Conservation (phyloP, 768 basidiomycete genomes). For the Exsudoporus frostii region DNA sequence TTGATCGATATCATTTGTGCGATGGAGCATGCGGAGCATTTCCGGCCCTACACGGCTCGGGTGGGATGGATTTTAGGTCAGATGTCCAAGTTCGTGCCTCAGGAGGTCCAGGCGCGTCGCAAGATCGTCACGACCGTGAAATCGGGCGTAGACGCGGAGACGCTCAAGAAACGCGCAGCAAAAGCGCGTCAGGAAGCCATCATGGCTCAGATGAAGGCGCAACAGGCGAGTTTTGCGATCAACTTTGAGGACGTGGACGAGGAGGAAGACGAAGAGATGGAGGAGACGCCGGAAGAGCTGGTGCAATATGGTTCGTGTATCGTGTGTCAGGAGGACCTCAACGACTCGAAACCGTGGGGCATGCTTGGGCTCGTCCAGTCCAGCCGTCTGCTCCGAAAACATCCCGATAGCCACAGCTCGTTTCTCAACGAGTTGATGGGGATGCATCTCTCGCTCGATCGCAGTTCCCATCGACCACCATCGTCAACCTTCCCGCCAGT, state of each 20-base stretch:
- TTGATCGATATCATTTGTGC: constrained; percentile 71
- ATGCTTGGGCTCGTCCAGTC: constrained; percentile 85
- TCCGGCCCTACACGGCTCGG: constrained; percentile 67
- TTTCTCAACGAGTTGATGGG: constrained; percentile 73
- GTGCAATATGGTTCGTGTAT: constrained; percentile 89
- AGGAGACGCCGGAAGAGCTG: constrained; percentile 42
- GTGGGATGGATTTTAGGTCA: constrained; percentile 71
- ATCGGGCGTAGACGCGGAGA: constrained; percentile 50
- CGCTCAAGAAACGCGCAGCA: constrained; percentile 78
- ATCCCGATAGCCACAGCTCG: constrained; percentile 58
- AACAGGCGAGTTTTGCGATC: constrained; percentile 82
- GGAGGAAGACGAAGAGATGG: constrained; percentile 50
- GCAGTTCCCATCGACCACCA: constrained; percentile 26
- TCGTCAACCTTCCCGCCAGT: constrained; percentile 36
- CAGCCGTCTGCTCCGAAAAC: constrained; percentile 76
- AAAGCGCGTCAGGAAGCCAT: constrained; percentile 91
- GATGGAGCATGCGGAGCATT: constrained; percentile 76
- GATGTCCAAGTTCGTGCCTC: constrained; percentile 54
- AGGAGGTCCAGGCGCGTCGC: constrained; percentile 52
- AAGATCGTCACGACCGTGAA: constrained; percentile 37
- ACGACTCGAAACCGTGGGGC: constrained; percentile 70
- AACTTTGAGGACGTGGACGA: constrained; percentile 79
- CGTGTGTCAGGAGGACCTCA: constrained; percentile 95
- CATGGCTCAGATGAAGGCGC: constrained; percentile 93
- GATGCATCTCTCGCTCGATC: constrained; percentile 65